A percentile compares a stretch with the other conserved stretches of the same genome.
phyloP scores from a whole-genome alignment of 257 asterid genomes.

The Gentiana macrophylla region DNA sequence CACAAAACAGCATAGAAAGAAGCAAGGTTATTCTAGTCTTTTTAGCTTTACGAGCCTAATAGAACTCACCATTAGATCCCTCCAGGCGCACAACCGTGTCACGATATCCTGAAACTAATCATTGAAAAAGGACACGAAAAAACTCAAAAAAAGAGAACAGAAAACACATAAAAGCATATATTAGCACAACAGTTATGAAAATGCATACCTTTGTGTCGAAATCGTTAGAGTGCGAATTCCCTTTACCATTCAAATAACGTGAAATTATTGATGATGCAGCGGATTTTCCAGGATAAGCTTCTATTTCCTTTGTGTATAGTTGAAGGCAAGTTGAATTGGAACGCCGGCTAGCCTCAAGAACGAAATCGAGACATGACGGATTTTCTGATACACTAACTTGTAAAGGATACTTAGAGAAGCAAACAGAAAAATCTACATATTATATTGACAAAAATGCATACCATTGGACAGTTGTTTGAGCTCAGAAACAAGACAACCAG shows the following conservation, averaged over 20 bases:
- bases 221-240: constrained; percentile 25
- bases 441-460: constrained; percentile 19
- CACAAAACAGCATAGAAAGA: too few species aligned
- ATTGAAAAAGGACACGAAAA: background rate
- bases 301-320: constrained; percentile 71
- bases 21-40: too few species aligned
- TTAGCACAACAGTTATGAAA: background rate
- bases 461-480: constrained; percentile 56
- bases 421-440: background rate
- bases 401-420: constrained; percentile 24
- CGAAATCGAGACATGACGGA: constrained; percentile 54
- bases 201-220: constrained; percentile 43
- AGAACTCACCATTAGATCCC: constrained; percentile 84
- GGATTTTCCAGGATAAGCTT: constrained; percentile 76
- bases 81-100: constrained; percentile 79
- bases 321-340: constrained; percentile 74
- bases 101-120: constrained; percentile 71
- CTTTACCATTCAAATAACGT: constrained; percentile 63
- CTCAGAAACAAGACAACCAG: constrained; percentile 54
- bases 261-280: constrained; percentile 77
- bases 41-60: too few species aligned
- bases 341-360: constrained; percentile 90
- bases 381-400: constrained; percentile 61
- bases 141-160: background rate
- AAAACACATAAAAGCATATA: constrained; percentile 1